Base-by-base conservation (phyloP, 2,329 filamentous ascomycete species). In the Venturiaceae sp. region DNA sequence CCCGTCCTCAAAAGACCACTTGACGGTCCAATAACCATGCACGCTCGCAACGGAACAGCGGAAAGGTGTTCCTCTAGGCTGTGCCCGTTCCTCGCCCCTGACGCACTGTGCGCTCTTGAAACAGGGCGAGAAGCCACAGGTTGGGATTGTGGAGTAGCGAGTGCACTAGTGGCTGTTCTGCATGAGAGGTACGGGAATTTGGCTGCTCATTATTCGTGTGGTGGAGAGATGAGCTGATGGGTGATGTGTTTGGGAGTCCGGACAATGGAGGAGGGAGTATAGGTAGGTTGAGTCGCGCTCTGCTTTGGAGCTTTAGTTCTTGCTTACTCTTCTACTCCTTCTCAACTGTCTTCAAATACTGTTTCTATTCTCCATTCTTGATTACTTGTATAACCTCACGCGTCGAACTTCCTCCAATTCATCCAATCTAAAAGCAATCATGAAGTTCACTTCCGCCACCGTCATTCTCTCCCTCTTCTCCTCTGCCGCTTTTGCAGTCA, bases 401-500 rank as follows among this genome's bases (percentile, higher is more conserved):
- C 5, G 19, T 21, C 26, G 6, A 23, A 50, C n/a, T n/a, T n/a
- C n/a, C n/a, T n/a, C n/a, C n/a, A n/a, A n/a, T n/a, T n/a, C n/a
- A n/a, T n/a, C 13, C 37, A 21, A 30, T 30, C 14, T 30, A 21
- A n/a, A 30, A 50, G 44, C 26, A 19, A 54, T 50, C 39, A 58
- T 58, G 57, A 58, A 58, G 13, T 54, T 56, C 54, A 30, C 52
- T 34, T 28, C n/a, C 41, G 55, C 41, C 44, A 11, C 50, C 57
- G 32, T 44, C 32, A 2, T 54, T 23, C 32, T 58, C 46, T 41
- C 46, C 28, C 46, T 58, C 32, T 39, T 44, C 39, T 33, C 55
- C 23, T 53, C 50, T 14, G 46, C 47, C 33, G 23, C 36, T 5
- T 33, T 21, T 32, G 39, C 32, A 16, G 55, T 36, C 44, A 19